Conservation (phyloP, 108 stramenopile species). For the Cyclotella distinguenda region DNA sequence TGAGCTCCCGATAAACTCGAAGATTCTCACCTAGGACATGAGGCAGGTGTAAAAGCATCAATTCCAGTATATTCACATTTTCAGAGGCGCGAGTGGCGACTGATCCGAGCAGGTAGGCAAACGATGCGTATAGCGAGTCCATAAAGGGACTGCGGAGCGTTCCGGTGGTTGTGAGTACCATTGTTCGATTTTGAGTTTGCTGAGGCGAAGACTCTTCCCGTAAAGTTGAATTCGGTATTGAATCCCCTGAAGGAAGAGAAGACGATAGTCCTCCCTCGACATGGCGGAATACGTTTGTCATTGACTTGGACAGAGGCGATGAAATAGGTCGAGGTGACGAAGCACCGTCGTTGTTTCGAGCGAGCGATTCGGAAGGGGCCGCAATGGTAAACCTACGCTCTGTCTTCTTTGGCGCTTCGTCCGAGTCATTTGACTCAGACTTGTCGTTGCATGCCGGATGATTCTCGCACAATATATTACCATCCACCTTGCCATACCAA, state of each 20-base stretch:
- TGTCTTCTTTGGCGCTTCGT: too few species aligned
- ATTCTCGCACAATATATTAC: slow-evolving; percentile 22
- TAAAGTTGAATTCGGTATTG: neutral
- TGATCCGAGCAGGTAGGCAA: slow-evolving; percentile 71
- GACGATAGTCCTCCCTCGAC: neutral
- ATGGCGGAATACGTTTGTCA: neutral
- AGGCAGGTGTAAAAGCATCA: slow-evolving; percentile 71
- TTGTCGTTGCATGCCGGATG: neutral
- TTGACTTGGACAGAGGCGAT: slow-evolving; percentile 7
- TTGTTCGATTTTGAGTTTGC: slow-evolving; percentile 37
- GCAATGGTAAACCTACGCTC: slow-evolving; percentile 2
- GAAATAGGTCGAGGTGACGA: neutral
- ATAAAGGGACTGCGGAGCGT: slow-evolving; percentile 57
- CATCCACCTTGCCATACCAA: slow-evolving; percentile 62
- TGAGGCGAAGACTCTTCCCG: slow-evolving; percentile 1
- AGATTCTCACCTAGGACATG: slow-evolving; percentile 72
- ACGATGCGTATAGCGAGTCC: slow-evolving; percentile 59
- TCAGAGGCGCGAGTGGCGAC: slow-evolving; percentile 69
- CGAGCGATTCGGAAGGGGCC: neutral
- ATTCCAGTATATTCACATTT: slow-evolving; percentile 71
- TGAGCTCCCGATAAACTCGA: slow-evolving; percentile 63
- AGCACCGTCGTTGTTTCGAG: neutral
- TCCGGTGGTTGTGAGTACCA: slow-evolving; percentile 46
- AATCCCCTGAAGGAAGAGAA: neutral
- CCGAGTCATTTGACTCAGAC: neutral